Evolutionary conservation across 805 yeast genomes (phyloP).

Genomic region (Metschnikowia baotianmanensis): DNA sequence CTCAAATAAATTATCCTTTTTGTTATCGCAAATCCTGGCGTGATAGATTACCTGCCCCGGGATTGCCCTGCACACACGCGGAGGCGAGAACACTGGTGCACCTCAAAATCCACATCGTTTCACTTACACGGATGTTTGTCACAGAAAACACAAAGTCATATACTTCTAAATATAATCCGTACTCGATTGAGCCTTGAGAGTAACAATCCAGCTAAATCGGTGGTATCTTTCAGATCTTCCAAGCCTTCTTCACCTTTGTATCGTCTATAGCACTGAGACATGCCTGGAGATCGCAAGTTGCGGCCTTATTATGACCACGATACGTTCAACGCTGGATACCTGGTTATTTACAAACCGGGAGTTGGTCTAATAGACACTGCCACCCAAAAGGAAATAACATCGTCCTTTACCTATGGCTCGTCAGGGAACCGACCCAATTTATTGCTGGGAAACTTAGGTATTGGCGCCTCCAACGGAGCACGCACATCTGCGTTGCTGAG

Average conservation of each 20-base stretch:
- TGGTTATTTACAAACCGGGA: conserved; percentile 59
- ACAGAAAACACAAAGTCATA: background rate
- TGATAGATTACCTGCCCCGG: no score
- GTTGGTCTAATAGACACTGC: conserved; percentile 54
- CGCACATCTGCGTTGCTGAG: background rate
- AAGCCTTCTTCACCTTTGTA: no score
- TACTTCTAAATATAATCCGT: no score
- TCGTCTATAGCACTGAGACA: no score
- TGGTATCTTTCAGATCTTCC: background rate
- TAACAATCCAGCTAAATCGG: background rate
- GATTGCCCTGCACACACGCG: conserved; percentile 7
- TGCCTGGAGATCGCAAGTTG: conserved; percentile 26
- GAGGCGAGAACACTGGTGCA: background rate
- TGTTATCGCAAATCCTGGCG: no score
- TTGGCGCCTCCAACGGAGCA: conserved; percentile 5
- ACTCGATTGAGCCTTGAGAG: no score
- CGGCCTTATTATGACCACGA: conserved; percentile 76
- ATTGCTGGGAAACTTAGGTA: conserved; percentile 14
- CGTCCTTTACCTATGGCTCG: conserved; percentile 22
- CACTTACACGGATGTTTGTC: background rate
- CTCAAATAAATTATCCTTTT: no score
- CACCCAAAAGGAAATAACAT: conserved; percentile 35
- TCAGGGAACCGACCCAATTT: conserved; percentile 9
- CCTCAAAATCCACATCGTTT: background rate
- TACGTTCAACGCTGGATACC: conserved; percentile 61